phyloP scores from a whole-genome alignment of 1,284 basidiomycete species.

The Irpex lacteus region DNA sequence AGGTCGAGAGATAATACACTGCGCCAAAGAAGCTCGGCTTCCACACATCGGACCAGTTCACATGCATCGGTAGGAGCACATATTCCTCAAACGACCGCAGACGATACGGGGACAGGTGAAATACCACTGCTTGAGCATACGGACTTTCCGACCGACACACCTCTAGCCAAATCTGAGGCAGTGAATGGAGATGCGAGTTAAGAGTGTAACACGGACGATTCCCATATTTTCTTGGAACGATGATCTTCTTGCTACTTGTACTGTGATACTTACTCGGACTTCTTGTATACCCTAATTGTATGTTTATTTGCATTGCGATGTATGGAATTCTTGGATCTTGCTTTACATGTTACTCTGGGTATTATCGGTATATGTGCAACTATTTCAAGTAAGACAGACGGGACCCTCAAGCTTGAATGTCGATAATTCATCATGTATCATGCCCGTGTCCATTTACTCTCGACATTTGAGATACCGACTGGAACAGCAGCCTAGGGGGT shows the following conservation, averaged over 20 bases:
- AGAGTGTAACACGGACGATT: neutral
- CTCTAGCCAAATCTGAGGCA: neutral
- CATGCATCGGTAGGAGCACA: neutral
- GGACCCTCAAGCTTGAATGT: neutral
- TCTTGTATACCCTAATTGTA: neutral
- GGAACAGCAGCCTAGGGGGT: conserved; percentile 52
- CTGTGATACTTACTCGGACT: neutral
- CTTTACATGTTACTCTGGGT: too few relatives aligned
- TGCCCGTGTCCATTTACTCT: conserved; percentile 65
- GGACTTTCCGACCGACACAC: neutral
- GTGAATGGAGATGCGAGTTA: neutral
- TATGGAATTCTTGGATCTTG: too few relatives aligned
- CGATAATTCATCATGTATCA: conserved; percentile 20
- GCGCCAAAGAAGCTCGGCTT: too few relatives aligned
- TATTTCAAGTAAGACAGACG: too few relatives aligned
- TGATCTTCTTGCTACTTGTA: neutral
- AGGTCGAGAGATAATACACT: neutral
- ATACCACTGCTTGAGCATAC: neutral
- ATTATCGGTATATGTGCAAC: too few relatives aligned
- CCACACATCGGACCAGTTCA: neutral
- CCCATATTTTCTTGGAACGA: neutral
- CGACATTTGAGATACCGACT: conserved; percentile 61
- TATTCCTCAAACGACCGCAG: neutral
- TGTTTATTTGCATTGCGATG: too few relatives aligned
- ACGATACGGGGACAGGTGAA: neutral